A percentile compares a stretch with the other conserved stretches of the same genome.
Evolutionary conservation across 192 early-diverging fungal species (phyloP).

Genomic region (Podochytrium sp.): DNA sequence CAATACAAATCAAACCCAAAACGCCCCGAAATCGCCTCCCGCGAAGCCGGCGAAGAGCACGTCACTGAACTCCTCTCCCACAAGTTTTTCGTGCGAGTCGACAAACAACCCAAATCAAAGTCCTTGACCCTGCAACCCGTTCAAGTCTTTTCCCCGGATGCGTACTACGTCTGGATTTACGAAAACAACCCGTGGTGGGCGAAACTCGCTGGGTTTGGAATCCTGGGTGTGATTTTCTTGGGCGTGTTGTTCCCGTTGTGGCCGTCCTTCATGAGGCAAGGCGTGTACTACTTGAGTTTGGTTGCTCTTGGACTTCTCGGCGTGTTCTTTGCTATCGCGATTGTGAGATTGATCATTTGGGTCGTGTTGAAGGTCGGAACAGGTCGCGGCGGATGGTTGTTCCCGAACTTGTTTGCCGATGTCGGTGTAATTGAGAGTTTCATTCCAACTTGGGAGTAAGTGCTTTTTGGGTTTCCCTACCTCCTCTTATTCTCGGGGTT

Average conservation of each 20-base stretch:
- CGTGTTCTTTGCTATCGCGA: constrained; percentile 83
- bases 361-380: constrained; percentile 70
- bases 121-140: constrained; percentile 31
- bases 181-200: constrained; percentile 83
- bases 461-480: neutral
- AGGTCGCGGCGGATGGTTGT: constrained; percentile 91
- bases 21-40: constrained; percentile 55
- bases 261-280: constrained; percentile 79
- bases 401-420: constrained; percentile 97
- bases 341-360: constrained; percentile 87
- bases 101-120: constrained; percentile 50
- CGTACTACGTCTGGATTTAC: constrained; percentile 93
- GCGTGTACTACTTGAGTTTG: constrained; percentile 90
- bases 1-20: constrained; percentile 49
- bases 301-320: constrained; percentile 83
- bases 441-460: constrained; percentile 83
- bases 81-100: constrained; percentile 80
- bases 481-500: neutral
- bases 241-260: constrained; percentile 98
- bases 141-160: constrained; percentile 74
- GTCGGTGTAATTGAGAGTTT: constrained; percentile 93
- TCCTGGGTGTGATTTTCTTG: constrained; percentile 81
- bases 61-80: constrained; percentile 67
- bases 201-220: constrained; percentile 76
- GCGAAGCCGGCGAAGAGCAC: constrained; percentile 66